Percentiles rank a stretch among this genome's conserved stretches.
Evolutionary conservation across 371 early-diverging fungal genomes (phyloP).

Genomic region (Syncephalastrum contaminatum): DNA sequence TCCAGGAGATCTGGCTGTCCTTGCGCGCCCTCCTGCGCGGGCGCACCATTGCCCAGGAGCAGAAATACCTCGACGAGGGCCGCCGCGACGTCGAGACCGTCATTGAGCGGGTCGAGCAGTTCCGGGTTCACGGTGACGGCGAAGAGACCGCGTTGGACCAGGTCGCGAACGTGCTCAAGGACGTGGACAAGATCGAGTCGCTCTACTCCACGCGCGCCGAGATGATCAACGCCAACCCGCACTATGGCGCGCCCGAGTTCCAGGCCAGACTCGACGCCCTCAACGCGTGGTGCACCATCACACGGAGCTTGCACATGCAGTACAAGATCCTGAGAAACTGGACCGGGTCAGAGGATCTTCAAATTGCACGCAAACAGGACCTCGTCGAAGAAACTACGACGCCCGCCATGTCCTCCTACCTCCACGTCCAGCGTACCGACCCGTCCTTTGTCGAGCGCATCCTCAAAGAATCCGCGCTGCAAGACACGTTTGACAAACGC

Average conservation of each 20-base stretch:
- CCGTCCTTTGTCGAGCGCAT: slow-evolving; percentile 84
- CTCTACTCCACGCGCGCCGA: slow-evolving; percentile 74
- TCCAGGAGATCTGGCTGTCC: slow-evolving; percentile 76
- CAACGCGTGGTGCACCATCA: slow-evolving; percentile 76
- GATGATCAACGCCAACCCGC: slow-evolving; percentile 66
- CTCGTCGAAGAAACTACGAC: slow-evolving; percentile 13
- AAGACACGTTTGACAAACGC: slow-evolving; percentile 77
- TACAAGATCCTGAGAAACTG: slow-evolving; percentile 76
- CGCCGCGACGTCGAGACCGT: slow-evolving; percentile 64
- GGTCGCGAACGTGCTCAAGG: slow-evolving; percentile 67
- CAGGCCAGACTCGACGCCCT: slow-evolving; percentile 73
- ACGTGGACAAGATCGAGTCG: slow-evolving; percentile 74
- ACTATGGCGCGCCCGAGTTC: slow-evolving; percentile 67
- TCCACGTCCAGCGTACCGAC: slow-evolving; percentile 35
- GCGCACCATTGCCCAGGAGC: slow-evolving; percentile 64
- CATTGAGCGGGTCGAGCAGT: slow-evolving; percentile 65
- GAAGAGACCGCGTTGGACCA: slow-evolving; percentile 50
- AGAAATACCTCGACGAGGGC: slow-evolving; percentile 64
- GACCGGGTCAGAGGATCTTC: slow-evolving; percentile 78
- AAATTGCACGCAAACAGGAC: slow-evolving; percentile 49
- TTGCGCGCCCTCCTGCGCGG: slow-evolving; percentile 67
- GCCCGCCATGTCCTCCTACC: slow-evolving; percentile 2
- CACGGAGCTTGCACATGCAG: slow-evolving; percentile 70
- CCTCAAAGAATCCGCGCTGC: slow-evolving; percentile 79
- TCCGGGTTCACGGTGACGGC: slow-evolving; percentile 47